Conservation (phyloP, 2,329 filamentous ascomycete genomes). For the Aspergillus ruber region DNA sequence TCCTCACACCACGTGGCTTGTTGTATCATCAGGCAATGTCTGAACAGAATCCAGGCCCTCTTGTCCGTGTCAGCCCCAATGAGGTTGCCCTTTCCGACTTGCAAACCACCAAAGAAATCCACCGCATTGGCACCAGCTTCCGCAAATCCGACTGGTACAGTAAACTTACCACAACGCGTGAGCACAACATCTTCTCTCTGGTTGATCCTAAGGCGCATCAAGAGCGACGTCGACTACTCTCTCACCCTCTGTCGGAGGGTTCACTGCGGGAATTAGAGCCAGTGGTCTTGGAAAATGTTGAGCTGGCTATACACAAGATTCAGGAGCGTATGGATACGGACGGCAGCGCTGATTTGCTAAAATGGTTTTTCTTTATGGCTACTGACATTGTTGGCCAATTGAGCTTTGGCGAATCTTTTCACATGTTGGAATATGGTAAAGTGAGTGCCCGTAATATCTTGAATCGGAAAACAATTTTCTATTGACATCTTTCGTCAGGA, state of each 20-base stretch:
- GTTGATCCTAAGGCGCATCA: constrained; percentile 34
- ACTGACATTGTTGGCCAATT: constrained; percentile 47
- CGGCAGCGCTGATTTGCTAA: constrained; percentile 38
- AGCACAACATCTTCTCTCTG: constrained; percentile 34
- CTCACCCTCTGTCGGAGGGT: constrained; percentile 25
- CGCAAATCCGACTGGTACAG: constrained; percentile 24
- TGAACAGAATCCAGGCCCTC: constrained; percentile 6
- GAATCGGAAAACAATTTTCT: too few relatives aligned
- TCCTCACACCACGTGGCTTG: too few relatives aligned
- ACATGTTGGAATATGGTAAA: constrained; percentile 42
- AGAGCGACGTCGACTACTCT: constrained; percentile 36
- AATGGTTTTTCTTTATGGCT: constrained; percentile 47
- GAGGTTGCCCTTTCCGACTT: constrained; percentile 31
- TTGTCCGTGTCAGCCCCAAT: constrained; percentile 17
- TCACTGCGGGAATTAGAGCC: constrained; percentile 19
- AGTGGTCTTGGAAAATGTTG: constrained; percentile 33
- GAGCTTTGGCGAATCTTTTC: constrained; percentile 47
- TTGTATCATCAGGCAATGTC: too few relatives aligned
- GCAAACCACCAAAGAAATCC: constrained; percentile 18
- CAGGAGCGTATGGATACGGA: constrained; percentile 34
- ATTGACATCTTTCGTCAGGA: too few relatives aligned
- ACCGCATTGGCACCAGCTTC: constrained; percentile 20
- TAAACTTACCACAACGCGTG: constrained; percentile 5
- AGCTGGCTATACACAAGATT: constrained; percentile 38
- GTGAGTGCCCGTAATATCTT: constrained; percentile 18